Evolutionary conservation across 1,284 basidiomycete species (phyloP), one percentile per base, ranked within the genome.

Genomic region (Ceratobasidium sp.): DNA sequence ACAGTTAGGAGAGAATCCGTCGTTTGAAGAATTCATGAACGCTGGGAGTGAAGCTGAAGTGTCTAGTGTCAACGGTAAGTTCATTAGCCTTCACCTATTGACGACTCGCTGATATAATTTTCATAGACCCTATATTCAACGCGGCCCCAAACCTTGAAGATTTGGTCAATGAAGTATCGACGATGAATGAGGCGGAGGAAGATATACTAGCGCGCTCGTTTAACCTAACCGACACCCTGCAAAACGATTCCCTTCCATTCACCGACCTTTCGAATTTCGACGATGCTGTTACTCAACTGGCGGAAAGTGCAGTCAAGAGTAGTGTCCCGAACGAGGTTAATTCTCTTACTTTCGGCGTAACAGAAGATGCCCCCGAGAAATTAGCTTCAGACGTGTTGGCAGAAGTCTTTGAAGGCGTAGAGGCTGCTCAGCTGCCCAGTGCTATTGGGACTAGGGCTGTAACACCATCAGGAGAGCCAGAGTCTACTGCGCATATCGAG

Each of bases 161-260:
- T 28, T 31, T 71, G 39, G 39, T 71, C 10, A 47, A 71, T 23
- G 54, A 42, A 23, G 54, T 60, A 10, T 39, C 53, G 6, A 60
- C 33, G 51, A 71, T 71, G 68, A 71, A 37, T 39, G n/a, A 33
- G 23, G 39, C 33, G 11, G 68, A 71, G 28, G 68, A 71, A 31
- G 68, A 71, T 17, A 71, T 71, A 4, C 54, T 71, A 4, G 53
- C 68, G 23, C 68, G 68, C 39, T 71, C 68, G 33, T 71, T 71
- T 28, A 60, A 54, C 26, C 42, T 71, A 54, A 26, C 54, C 2
- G 68, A 71, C 23, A 54, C 68, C 8, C 39, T 71, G 23, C 53
- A 60, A 15, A 47, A 47, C 23, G 17, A 53, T 13, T 6, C 68
- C 11, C 33, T 45, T 33, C 54, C 68, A 8, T n/a, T 60, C 6